Conservation (phyloP, 2,329 filamentous ascomycete species). For the Pseudogymnoascus sp. region DNA sequence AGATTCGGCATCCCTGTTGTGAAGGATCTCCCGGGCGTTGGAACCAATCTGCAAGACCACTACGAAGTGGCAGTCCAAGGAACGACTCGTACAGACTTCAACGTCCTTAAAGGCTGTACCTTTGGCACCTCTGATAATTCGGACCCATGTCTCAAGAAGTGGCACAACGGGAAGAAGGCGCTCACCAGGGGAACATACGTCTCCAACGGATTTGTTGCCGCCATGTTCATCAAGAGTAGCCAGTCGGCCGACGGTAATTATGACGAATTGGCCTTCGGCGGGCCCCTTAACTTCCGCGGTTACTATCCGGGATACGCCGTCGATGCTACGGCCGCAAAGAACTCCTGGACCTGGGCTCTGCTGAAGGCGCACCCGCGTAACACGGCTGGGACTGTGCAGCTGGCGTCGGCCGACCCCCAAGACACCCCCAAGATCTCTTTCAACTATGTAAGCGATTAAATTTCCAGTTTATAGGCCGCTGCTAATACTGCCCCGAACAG, state of each 20-base stretch:
- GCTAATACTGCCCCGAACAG: background rate
- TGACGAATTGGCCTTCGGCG: conserved; percentile 30
- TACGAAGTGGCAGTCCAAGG: conserved; percentile 41
- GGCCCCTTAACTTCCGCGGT: conserved; percentile 29
- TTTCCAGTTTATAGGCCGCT: background rate
- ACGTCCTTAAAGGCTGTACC: conserved; percentile 29
- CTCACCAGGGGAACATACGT: conserved; percentile 22
- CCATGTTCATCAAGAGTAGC: conserved; percentile 21
- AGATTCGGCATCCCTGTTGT: conserved; percentile 42
- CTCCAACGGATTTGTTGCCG: conserved; percentile 45
- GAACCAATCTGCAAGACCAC: conserved; percentile 51
- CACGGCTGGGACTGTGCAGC: conserved; percentile 49
- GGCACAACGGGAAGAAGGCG: conserved; percentile 15
- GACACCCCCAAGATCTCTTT: conserved; percentile 56
- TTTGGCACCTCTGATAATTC: conserved; percentile 30
- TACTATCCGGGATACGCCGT: conserved; percentile 36
- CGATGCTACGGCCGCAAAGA: conserved; percentile 28
- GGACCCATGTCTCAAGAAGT: conserved; percentile 29
- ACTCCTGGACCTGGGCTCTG: conserved; percentile 33
- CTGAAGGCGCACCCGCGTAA: conserved; percentile 59
- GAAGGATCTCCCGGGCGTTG: conserved; percentile 55
- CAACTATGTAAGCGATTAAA: conserved; percentile 35
- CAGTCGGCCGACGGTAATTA: conserved; percentile 32
- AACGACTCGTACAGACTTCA: conserved; percentile 33
- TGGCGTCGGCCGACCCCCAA: conserved; percentile 53